Evolutionary conservation across 805 yeast species (phyloP), one percentile per base, ranked within the genome.

Genomic region (Wickerhamomyces subpelliculosus): DNA sequence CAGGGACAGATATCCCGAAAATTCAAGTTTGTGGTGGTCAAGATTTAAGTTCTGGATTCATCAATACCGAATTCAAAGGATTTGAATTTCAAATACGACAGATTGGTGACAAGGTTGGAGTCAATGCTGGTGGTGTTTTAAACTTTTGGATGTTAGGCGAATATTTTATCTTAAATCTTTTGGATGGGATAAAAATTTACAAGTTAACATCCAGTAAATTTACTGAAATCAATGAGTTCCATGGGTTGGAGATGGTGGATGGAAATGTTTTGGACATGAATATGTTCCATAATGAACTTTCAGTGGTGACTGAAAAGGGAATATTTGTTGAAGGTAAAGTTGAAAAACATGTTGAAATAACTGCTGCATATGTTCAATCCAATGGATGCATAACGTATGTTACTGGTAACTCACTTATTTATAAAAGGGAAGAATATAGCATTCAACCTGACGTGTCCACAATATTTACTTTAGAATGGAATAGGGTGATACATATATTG

Each of bases 11-110:
- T 4, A 17, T 42, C 4, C 54, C 54, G 3, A 54, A 54, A 26
- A 12, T 54, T 6, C 57, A 52, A 34, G 36, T 40, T 2, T 39
- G 48, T 19, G 58, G 58, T 7, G 58, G 57, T 1, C 25, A 35
- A 11, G 42, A 42, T 3, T 31, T 47, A 27, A 20, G 34, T 8
- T 42, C 42, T 14, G 58, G 58, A 1, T 20, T 49, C 2, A 43
- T 54, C 0, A 37, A 44, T 16, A 52, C 58, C 0, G 49, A 47
- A 28, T 51, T 39, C 36, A 41, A 40, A 31, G 57, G 56, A 2
- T 51, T 20, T 26, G 34, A 43, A 3, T 24, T 39, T 2, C 16
- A 12, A 7, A 1, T 16, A 1, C 16, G 25, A 2, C 19, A 36
- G 4, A 19, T 36, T 7, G 39, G 39, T 3, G 27, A 41, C 6